A percentile compares a stretch with the other conserved stretches of the same genome.
Evolutionary conservation across 2,329 filamentous ascomycete species (phyloP).

Genomic region (Blastomyces silverae): DNA sequence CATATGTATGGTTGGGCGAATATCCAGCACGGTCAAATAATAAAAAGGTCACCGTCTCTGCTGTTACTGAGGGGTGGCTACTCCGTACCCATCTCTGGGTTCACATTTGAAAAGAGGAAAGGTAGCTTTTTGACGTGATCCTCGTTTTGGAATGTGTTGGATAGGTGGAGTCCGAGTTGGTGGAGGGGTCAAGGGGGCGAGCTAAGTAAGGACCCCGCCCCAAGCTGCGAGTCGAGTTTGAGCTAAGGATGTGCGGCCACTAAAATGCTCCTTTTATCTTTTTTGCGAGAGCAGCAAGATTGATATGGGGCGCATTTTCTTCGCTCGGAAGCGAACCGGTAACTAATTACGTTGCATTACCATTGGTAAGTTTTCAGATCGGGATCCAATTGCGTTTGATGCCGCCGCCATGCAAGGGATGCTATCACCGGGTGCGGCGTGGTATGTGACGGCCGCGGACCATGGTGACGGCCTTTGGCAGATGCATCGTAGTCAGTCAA

Average conservation of each 20-base stretch:
- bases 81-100: not conserved
- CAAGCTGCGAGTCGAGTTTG: not conserved
- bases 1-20: not conserved
- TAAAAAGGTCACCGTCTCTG: not conserved
- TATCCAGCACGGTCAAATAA: not conserved
- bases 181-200: not conserved
- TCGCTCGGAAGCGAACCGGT: not conserved
- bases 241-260: not conserved
- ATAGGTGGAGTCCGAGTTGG: not conserved
- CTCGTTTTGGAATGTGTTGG: constrained; percentile 9
- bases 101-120: not conserved
- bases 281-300: not conserved
- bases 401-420: not conserved
- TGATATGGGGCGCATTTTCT: not conserved
- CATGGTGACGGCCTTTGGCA: not conserved
- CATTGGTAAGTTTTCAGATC: not conserved
- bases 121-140: not conserved
- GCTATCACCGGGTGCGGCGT: not conserved
- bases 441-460: not conserved
- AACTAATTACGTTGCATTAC: not conserved
- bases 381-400: not conserved
- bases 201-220: not conserved
- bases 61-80: not conserved
- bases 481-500: not conserved
- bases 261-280: not conserved